These are phyloP conservation scores for Odonthalia washingtoniensis DNA, from an alignment of 31 red algal genomes.

Conservation along the genomic window DNA sequence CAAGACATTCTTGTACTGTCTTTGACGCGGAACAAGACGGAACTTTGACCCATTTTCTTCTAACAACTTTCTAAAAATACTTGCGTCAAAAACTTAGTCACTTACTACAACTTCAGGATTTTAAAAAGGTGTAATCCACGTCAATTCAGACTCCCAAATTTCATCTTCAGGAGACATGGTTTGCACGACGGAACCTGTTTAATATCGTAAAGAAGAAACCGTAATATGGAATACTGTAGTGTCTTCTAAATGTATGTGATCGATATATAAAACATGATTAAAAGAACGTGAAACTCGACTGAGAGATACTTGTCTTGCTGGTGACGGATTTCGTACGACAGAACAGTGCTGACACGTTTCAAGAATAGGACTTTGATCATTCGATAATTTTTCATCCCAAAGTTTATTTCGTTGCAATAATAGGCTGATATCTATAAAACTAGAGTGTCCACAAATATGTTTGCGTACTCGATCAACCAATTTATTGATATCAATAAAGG, in stretches of 20 bases:
- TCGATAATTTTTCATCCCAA: background rate
- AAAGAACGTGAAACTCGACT: background rate
- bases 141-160: constrained; percentile 13
- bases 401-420: constrained; percentile 38
- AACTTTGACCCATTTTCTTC: background rate
- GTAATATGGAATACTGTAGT: constrained; percentile 11
- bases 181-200: background rate
- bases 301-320: constrained; percentile 15
- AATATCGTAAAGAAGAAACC: constrained; percentile 14
- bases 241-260: constrained; percentile 28
- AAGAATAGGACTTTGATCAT: background rate
- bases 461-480: background rate
- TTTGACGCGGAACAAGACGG: background rate
- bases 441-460: background rate
- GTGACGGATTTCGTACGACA: background rate
- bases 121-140: constrained; percentile 26
- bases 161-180: background rate
- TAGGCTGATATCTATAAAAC: background rate
- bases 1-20: constrained; percentile 29
- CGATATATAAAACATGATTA: background rate
- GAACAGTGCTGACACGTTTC: constrained; percentile 8
- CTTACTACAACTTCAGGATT: background rate
- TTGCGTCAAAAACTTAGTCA: constrained; percentile 20
- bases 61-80: background rate
- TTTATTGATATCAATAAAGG: background rate